These are phyloP conservation scores for Arthrobotrys conoides DNA, from an alignment of 2,329 filamentous ascomycete genomes.

Conservation along the genomic window DNA sequence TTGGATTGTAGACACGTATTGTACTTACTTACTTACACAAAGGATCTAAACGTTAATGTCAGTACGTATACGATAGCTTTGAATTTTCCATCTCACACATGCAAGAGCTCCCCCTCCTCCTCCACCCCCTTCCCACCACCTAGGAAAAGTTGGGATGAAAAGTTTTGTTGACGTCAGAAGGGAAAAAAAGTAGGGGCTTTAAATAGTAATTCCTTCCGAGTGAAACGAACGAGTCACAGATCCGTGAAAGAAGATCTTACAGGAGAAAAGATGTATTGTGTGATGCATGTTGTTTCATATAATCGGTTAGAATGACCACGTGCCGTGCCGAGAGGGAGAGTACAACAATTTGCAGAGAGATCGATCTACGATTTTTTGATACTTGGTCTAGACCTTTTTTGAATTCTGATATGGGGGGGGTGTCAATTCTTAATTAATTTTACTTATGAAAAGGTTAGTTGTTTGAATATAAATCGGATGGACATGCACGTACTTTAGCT, in stretches of 20 bases:
- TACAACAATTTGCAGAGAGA: neutral
- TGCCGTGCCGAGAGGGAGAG: neutral
- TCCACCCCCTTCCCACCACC: too few relatives aligned
- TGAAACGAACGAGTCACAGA: conserved; percentile 14
- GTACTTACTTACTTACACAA: too few relatives aligned
- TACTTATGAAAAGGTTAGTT: too few relatives aligned
- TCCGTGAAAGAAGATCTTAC: neutral
- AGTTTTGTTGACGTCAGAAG: neutral
- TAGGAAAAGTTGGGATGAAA: neutral
- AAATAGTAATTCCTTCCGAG: neutral
- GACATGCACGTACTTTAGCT: too few relatives aligned
- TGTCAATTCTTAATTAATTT: too few relatives aligned
- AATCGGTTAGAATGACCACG: neutral
- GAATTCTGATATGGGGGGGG: too few relatives aligned
- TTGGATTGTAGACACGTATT: neutral
- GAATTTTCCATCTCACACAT: too few relatives aligned
- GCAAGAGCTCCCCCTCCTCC: neutral
- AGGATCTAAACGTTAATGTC: neutral
- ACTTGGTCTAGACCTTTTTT: too few relatives aligned
- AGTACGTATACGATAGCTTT: neutral
- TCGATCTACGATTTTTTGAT: neutral
- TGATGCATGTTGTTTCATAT: conserved; percentile 1
- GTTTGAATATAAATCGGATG: neutral
- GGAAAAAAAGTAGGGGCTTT: neutral
- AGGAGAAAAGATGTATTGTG: neutral